A percentile compares a stretch with the other conserved stretches of the same genome.
Evolutionary conservation across 192 early-diverging fungal species (phyloP).

Genomic region (Helicostylum pulchrum): DNA sequence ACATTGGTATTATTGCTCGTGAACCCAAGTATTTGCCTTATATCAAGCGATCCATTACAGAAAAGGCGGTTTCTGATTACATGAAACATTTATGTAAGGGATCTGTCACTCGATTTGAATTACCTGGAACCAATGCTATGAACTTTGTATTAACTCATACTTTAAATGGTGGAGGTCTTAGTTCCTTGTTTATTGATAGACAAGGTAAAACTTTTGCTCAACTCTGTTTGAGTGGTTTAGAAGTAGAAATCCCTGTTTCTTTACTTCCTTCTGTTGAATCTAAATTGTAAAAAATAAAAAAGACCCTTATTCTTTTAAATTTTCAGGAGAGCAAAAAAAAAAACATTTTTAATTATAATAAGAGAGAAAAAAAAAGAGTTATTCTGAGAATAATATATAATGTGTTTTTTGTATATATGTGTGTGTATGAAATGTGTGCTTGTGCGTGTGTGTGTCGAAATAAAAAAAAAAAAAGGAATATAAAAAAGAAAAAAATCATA

Average conservation of each 20-base stretch:
- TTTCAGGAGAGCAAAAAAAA: too few species aligned
- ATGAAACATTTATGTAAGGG: slow-evolving; percentile 62
- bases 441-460: too few species aligned
- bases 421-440: too few species aligned
- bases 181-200: slow-evolving; percentile 56
- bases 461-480: too few species aligned
- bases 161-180: slow-evolving; percentile 60
- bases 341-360: not conserved
- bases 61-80: slow-evolving; percentile 44
- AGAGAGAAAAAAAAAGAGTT: not conserved
- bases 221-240: slow-evolving; percentile 48
- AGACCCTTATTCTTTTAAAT: too few species aligned
- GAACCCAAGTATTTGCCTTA: slow-evolving; percentile 53
- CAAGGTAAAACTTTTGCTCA: slow-evolving; percentile 70
- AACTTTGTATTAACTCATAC: slow-evolving; percentile 65
- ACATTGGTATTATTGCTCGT: slow-evolving; percentile 59
- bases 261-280: slow-evolving; percentile 3
- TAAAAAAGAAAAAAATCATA: too few species aligned
- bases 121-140: slow-evolving; percentile 51
- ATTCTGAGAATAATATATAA: too few species aligned
- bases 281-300: slow-evolving; percentile 14
- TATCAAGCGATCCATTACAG: slow-evolving; percentile 53
- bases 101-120: slow-evolving; percentile 56
- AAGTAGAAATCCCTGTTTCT: slow-evolving; percentile 48
- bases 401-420: too few species aligned